Evolutionary conservation across 2,329 filamentous ascomycete genomes (phyloP).

Genomic region (Aschersonia sp.): DNA sequence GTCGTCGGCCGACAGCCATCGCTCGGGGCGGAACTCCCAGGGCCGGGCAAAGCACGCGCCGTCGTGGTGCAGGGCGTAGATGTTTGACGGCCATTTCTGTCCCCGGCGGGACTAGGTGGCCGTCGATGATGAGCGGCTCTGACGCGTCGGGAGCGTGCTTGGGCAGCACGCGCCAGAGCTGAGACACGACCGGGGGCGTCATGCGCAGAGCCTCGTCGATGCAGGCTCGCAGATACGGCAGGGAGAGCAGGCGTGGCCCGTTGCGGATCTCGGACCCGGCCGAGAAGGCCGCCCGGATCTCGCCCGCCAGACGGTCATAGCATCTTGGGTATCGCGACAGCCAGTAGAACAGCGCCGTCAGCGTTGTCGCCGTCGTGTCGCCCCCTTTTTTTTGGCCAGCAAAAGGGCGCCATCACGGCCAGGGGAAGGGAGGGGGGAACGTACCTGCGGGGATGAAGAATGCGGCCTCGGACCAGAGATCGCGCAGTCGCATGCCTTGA

Average conservation of each 20-base stretch:
- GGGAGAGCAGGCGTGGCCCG: not conserved
- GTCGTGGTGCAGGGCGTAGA: slow-evolving; percentile 3
- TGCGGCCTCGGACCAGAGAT: not conserved
- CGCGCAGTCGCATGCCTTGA: not conserved
- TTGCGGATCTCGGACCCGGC: not conserved
- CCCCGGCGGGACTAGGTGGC: slow-evolving; percentile 1
- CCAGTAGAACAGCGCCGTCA: slow-evolving; percentile 1
- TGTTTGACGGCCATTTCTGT: not conserved
- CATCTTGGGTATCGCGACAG: slow-evolving; percentile 1
- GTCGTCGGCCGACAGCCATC: slow-evolving; percentile 2
- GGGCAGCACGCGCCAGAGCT: slow-evolving; percentile 2
- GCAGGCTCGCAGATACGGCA: slow-evolving; percentile 2
- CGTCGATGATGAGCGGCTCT: slow-evolving; percentile 1
- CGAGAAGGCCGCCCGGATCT: not conserved
- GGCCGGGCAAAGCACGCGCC: slow-evolving; percentile 1
- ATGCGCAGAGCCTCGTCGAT: slow-evolving; percentile 5
- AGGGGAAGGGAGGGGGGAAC: not conserved
- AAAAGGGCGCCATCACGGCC: too few species aligned
- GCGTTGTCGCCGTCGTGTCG: not conserved
- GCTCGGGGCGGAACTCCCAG: slow-evolving; percentile 1
- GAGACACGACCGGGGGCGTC: not conserved
- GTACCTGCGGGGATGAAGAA: not conserved
- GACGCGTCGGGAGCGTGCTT: not conserved
- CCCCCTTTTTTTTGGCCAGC: not conserved
- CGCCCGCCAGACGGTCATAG: not conserved